Evolutionary conservation across 495 filamentous ascomycete genomes (phyloP).

Genomic region (Pseudevernia furfuracea): DNA sequence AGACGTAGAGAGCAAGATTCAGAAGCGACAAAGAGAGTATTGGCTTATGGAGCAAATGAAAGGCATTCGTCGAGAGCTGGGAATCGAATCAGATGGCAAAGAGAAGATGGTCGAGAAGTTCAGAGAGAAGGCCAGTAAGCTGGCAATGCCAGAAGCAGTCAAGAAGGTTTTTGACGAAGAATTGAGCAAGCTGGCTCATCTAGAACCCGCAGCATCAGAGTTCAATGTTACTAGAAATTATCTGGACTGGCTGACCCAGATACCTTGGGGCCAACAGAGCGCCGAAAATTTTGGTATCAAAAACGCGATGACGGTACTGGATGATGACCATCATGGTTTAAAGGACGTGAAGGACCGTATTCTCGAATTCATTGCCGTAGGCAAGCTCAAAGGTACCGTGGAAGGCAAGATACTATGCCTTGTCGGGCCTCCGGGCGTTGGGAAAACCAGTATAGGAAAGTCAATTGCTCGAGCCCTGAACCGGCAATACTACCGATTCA

Average conservation of each 20-base stretch:
- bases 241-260: slow-evolving; percentile 95
- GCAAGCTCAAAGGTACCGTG: slow-evolving; percentile 92
- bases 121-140: slow-evolving; percentile 85
- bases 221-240: slow-evolving; percentile 99
- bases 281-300: slow-evolving; percentile 93
- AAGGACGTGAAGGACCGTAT: slow-evolving; percentile 99
- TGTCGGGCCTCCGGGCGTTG: slow-evolving; percentile 91
- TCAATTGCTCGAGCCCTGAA: slow-evolving; percentile 92
- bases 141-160: slow-evolving; percentile 94
- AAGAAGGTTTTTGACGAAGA: slow-evolving; percentile 98
- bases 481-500: slow-evolving; percentile 95
- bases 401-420: slow-evolving; percentile 99
- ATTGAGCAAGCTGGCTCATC: slow-evolving; percentile 87
- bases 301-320: slow-evolving; percentile 81
- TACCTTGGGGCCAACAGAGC: slow-evolving; percentile 94
- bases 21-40: slow-evolving; percentile 96
- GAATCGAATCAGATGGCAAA: slow-evolving; percentile 94
- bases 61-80: slow-evolving; percentile 91
- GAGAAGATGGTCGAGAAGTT: slow-evolving; percentile 97
- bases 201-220: slow-evolving; percentile 91
- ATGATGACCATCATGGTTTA: slow-evolving; percentile 94
- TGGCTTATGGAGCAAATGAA: slow-evolving; percentile 99
- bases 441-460: slow-evolving; percentile 98
- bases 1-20: slow-evolving; percentile 95
- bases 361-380: slow-evolving; percentile 96